Base-by-base conservation (phyloP, 331 rosid species). In the Cucumis variabilis region DNA sequence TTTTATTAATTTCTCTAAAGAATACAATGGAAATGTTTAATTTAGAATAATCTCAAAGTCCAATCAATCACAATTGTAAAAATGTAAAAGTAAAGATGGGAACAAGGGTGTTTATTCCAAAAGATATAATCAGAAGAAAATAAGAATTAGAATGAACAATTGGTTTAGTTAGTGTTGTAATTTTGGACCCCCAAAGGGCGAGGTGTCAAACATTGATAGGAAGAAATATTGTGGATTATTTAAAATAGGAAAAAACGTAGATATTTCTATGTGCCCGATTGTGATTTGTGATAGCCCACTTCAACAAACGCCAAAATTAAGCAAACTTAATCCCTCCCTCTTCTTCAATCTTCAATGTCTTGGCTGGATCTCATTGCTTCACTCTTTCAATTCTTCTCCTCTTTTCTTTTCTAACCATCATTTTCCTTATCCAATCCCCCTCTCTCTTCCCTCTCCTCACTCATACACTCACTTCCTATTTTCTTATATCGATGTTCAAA, bases 251-350 rank as follows among this genome's bases (percentile, higher is more conserved):
- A 48, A 72, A 33, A 77, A n/a, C 20, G 11, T 46, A 77, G 83
- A 77, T 77, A 76, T 77, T 77, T 77, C n/a, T 46, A 77, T 77
- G 41, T n/a, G 83, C 23, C 13, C 10, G 65, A 48, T 77, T 50
- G 11, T 10, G 33, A 50, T 63, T 63, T 63, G 68, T 21, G 25
- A 63, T 3, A 63, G 68, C 68, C 13, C 68, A 63, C 68, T 63
- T 11, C 68, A 21, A 21, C 25, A 21, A 23, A 20, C 68, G 13
- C 33, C 58, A 48, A 46, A 46, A 23, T 2, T 0, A 78, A 74
- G 41, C 79, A 50, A 14, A 77, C 9, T 24, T 48, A 23, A 50
- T n/a, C 65, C 65, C 15, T n/a, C 65, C 65, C 9, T 78, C 63
- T 51, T 44, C 81, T 75, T 23, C 30, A 44, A 44, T 63, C 68